These are phyloP conservation scores for Leccinum boreale DNA, from an alignment of 768 basidiomycete genomes.

Conservation along the genomic window DNA sequence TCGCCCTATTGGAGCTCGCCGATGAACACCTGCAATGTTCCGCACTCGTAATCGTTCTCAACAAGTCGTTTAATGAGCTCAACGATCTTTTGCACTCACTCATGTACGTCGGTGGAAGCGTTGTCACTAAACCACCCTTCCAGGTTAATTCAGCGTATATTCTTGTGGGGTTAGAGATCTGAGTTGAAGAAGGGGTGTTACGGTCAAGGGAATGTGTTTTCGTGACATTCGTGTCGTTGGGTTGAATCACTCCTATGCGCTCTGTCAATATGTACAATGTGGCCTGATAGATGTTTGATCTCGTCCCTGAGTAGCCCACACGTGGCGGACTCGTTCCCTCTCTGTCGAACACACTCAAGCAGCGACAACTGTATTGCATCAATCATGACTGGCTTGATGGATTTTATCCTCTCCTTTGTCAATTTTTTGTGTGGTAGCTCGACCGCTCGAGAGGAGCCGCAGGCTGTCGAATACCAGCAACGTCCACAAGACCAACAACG, in stretches of 20 bases:
- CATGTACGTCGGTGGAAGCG: slow-evolving; percentile 88
- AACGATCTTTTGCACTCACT: slow-evolving; percentile 80
- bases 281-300: background rate
- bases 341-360: background rate
- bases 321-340: background rate
- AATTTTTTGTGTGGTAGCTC: slow-evolving; percentile 24
- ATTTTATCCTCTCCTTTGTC: slow-evolving; percentile 24
- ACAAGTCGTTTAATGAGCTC: slow-evolving; percentile 67
- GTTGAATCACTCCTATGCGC: slow-evolving; percentile 16
- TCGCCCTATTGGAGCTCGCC: slow-evolving; percentile 83
- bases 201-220: slow-evolving; percentile 30
- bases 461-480: slow-evolving; percentile 1
- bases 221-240: slow-evolving; percentile 20
- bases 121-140: slow-evolving; percentile 80
- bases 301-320: background rate
- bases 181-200: slow-evolving; percentile 8
- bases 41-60: slow-evolving; percentile 76
- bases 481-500: slow-evolving; percentile 6
- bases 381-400: slow-evolving; percentile 24
- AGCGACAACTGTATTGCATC: background rate
- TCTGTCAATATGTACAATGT: slow-evolving; percentile 12
- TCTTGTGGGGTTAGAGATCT: slow-evolving; percentile 85
- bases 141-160: slow-evolving; percentile 73
- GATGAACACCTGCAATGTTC: slow-evolving; percentile 79
- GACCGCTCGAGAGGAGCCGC: slow-evolving; percentile 9